Percentiles rank a stretch among this genome's conserved stretches.
Conservation (phyloP, 441 rosid genomes). For the Brassica balearica region DNA sequence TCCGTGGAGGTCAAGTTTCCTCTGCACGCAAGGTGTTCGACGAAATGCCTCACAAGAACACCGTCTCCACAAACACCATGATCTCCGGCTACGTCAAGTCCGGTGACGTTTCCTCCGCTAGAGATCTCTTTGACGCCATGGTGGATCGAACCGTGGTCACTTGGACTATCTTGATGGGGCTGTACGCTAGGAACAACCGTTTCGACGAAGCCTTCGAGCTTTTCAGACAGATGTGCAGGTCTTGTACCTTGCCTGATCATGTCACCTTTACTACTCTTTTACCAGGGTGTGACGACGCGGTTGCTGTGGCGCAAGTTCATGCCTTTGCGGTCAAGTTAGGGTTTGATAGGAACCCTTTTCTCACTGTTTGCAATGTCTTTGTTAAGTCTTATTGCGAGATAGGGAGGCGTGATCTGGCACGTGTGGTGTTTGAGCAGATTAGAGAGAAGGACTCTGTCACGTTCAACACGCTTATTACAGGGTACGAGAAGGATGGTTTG, state of each 20-base stretch:
- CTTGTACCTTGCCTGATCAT: constrained; percentile 55
- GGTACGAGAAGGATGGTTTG: constrained; percentile 66
- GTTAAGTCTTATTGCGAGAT: constrained; percentile 80
- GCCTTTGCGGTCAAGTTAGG: constrained; percentile 60
- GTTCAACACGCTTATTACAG: constrained; percentile 71
- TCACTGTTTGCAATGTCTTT: constrained; percentile 48
- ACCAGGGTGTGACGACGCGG: constrained; percentile 53
- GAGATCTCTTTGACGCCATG: constrained; percentile 60
- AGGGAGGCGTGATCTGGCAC: constrained; percentile 51
- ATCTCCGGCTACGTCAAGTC: constrained; percentile 67
- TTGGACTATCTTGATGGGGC: constrained; percentile 86
- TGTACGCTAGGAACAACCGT: constrained; percentile 54
- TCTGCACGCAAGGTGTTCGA: constrained; percentile 77
- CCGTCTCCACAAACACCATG: constrained; percentile 66
- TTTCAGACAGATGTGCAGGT: constrained; percentile 60
- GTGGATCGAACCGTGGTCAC: constrained; percentile 65
- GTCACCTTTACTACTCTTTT: constrained; percentile 80
- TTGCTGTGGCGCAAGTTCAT: constrained; percentile 64
- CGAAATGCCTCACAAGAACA: constrained; percentile 73
- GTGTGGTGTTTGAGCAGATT: constrained; percentile 59
- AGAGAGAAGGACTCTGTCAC: constrained; percentile 62
- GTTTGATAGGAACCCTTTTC: constrained; percentile 37
- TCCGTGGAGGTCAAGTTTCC: constrained; percentile 51
- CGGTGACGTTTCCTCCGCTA: constrained; percentile 58
- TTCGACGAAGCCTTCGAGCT: constrained; percentile 66